Evolutionary conservation across 768 basidiomycete genomes (phyloP), one percentile per base, ranked within the genome.

Genomic region (Psilocybe cyanescens): DNA sequence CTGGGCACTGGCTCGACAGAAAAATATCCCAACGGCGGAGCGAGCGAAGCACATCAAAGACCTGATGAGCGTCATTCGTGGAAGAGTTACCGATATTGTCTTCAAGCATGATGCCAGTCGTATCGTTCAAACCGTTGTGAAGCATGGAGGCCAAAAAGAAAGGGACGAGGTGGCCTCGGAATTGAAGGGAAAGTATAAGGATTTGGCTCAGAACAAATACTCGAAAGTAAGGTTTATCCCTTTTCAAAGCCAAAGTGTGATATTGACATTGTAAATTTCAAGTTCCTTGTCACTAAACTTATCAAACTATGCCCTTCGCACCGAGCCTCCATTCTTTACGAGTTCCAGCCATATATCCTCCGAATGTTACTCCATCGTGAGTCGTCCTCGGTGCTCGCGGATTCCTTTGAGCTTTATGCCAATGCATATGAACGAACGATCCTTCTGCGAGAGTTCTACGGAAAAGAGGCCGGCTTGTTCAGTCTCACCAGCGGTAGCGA

Each of bases 51-150:
- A 94, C 52, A 79, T 97, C 60, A 78, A 82, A 49, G 83, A 86
- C 29, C 82, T 98, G 8, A 92, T 94, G 86, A 76, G 79, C 31
- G 81, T 89, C 48, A 86, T 95, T 19, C 85, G 90, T 19, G 94
- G 94, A 4, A 87, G 88, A 65, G 87, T 97, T 47, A 88, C 88
- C 61, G 94, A 95, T 33, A 87, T 97, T 39, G 89, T 92, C 1
- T 84, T 93, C 71, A 97, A 95, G 74, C 95, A 97, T 68, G 94
- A 97, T 73, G 94, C 94, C 7, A 94, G 93, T 68, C 85, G 89
- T 65, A 94, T 94, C 62, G 85, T 92, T 19, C 90, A 92, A 72
- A 91, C 87, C 0, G 78, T 91, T 11, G 90, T 97, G 51, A 95
- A 92, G 70, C 86, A 90, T 61, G 95, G 95, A 3, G 81, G 85